Evolutionary conservation across 352 stramenopile genomes (phyloP), one percentile per base, ranked within the genome.

Genomic region (Phytophthora litchii): DNA sequence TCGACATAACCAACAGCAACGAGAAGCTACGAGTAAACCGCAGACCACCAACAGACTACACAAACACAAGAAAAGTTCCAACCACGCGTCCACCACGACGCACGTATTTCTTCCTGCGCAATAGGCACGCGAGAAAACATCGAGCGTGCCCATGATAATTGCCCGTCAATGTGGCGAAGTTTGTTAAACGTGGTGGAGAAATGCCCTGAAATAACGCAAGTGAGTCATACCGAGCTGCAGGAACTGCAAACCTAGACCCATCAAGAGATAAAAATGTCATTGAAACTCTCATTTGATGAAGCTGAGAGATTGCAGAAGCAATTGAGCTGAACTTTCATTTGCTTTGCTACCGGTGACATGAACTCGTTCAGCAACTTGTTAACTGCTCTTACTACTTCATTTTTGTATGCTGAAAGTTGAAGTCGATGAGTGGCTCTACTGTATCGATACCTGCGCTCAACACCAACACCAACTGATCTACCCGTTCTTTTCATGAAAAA

Each of bases 81-180:
- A 63, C 72, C 72, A 91, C 10, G 73, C 74, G 42, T 91, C 81
- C 37, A 91, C 59, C n/a, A 89, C 50, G 35, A 91, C 73, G 32
- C 81, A 91, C 12, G 72, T 70, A 65, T 78, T 82, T 21, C 53
- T 70, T 27, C 48, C 49, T 8, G 60, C 62, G 48, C 80, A 89
- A 35, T 89, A 86, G 29, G 64, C 19, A 3, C 41, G 13, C 14
- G 77, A 86, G 60, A 89, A 87, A 48, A 85, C 63, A 40, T 70
- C 58, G 60, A 77, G 72, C 23, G 79, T 89, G 45, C 79, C 79
- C 76, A 89, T 89, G 56, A 20, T 58, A 42, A 25, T n/a, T 27
- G 32, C 31, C 41, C 32, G 32, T 49, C 38, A 47, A 56, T 47
- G 51, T 10, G 27, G 23, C 35, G 21, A 51, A 35, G 23, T 25